Conservation (phyloP, 2,329 filamentous ascomycete species). For the Aureobasidium sp. region DNA sequence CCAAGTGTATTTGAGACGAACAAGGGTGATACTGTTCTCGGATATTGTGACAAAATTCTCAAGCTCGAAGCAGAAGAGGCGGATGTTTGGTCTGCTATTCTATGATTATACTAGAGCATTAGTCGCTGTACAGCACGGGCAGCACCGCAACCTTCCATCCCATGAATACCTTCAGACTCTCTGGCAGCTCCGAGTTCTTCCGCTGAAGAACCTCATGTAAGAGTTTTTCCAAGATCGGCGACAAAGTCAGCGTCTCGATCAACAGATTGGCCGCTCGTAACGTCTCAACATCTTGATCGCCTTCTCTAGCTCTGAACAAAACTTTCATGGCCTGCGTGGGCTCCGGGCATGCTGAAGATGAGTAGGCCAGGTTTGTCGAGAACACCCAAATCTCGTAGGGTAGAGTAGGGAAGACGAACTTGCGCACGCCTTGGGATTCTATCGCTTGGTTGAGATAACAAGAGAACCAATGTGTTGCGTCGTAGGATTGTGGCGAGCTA, state of each 20-base stretch:
- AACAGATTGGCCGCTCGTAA: constrained; percentile 34
- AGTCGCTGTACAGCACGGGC: not conserved
- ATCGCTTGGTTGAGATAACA: constrained; percentile 50
- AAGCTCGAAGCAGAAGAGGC: too few species aligned
- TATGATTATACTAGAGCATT: not conserved
- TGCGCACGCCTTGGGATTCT: constrained; percentile 49
- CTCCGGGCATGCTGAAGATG: constrained; percentile 36
- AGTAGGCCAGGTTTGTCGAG: constrained; percentile 52
- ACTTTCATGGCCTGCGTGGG: constrained; percentile 51
- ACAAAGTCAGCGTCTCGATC: constrained; percentile 42
- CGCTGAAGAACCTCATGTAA: constrained; percentile 2
- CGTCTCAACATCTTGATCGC: constrained; percentile 26
- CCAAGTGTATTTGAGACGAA: too few species aligned
- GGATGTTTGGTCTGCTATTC: too few species aligned
- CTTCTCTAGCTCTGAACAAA: constrained; percentile 38
- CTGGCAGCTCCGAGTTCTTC: constrained; percentile 13
- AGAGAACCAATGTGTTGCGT: constrained; percentile 41
- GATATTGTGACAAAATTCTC: too few species aligned
- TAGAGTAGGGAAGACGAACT: constrained; percentile 56
- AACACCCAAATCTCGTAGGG: constrained; percentile 48
- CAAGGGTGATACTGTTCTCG: too few species aligned
- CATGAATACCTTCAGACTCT: constrained; percentile 8
- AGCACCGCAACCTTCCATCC: constrained; percentile 17
- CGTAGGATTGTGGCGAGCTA: constrained; percentile 18
- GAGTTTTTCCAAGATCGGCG: constrained; percentile 9